Conservation (phyloP, 768 basidiomycete species). For the Gloeophyllum trabeum region DNA sequence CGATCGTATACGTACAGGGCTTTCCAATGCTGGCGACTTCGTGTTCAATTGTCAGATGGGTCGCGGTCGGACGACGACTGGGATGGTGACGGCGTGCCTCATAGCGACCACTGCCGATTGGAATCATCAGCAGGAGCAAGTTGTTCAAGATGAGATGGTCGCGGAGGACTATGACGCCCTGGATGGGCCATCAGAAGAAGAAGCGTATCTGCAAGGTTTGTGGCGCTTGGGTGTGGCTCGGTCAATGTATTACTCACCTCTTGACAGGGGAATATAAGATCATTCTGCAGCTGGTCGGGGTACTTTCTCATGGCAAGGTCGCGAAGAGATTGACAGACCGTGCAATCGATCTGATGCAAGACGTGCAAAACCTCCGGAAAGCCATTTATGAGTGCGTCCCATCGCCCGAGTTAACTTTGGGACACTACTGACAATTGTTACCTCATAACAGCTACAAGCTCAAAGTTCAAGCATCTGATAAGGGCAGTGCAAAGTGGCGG, state of each 20-base stretch:
- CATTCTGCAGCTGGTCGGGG: slow-evolving; percentile 87
- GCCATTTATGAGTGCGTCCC: slow-evolving; percentile 83
- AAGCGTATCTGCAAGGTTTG: slow-evolving; percentile 77
- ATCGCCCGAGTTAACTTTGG: not conserved
- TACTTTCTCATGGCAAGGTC: slow-evolving; percentile 83
- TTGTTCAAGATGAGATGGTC: slow-evolving; percentile 22
- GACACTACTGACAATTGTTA: slow-evolving; percentile 3
- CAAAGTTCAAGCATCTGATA: slow-evolving; percentile 75
- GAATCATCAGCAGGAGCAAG: slow-evolving; percentile 30
- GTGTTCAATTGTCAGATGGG: slow-evolving; percentile 99
- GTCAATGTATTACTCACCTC: slow-evolving; percentile 1
- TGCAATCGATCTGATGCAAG: slow-evolving; percentile 88
- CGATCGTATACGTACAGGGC: slow-evolving; percentile 51
- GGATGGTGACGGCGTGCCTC: slow-evolving; percentile 85
- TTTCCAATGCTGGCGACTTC: slow-evolving; percentile 60
- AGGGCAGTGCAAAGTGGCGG: slow-evolving; percentile 64
- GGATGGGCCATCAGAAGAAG: slow-evolving; percentile 80
- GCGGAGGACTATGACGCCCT: slow-evolving; percentile 51
- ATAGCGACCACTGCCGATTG: slow-evolving; percentile 67
- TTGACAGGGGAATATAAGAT: slow-evolving; percentile 91
- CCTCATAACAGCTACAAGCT: slow-evolving; percentile 65
- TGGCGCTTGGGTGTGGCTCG: not conserved
- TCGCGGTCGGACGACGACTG: slow-evolving; percentile 84
- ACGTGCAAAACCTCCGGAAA: slow-evolving; percentile 93
- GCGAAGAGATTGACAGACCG: slow-evolving; percentile 87